Evolutionary conservation across 257 asterid species (phyloP), one percentile per base, ranked within the genome.

Genomic region (Datura wrightii): DNA sequence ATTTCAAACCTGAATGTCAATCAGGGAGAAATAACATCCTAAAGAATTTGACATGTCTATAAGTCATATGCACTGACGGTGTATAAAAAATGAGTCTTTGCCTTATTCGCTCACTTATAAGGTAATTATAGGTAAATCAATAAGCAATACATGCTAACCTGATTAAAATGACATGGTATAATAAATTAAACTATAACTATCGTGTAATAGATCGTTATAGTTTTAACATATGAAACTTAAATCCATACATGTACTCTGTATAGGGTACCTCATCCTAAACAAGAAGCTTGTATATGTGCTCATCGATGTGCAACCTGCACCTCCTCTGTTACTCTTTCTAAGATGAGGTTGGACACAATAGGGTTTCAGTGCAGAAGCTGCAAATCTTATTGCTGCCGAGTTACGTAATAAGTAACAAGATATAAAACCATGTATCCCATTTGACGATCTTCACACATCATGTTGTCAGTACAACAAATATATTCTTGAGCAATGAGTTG

Each of bases 231-330:
- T 67, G 31, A 67, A 34, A 67, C 50, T 67, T 8, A 15, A 37
- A 67, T 67, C 8, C 52, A 69, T 69, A 7, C 52, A 69, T 15
- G 8, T 16, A 6, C 6, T 3, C 52, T 46, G 6, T 24, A 31
- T 50, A 24, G n/a, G 46, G 62, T 3, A 76, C 50, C 44, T 52
- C 46, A 76, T 52, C 60, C 31, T 50, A 76, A 52, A 31, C 31
- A 48, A 76, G 82, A 31, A 16, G 31, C 46, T 76, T 31, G 31
- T 31, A 31, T 46, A 76, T 76, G 42, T 10, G 41, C 41, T 46
- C 59, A 72, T 46, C n/a, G n/a, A 46, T 46, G 36, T 50, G 46
- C 63, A 76, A 76, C 19, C 63, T 31, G 80, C n/a, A n/a, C 41
- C 41, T 7, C 62, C 81, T 31, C 46, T 31, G 62, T 76, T 31